Evolutionary conservation across 164 flowering plant species (phyloP).

Genomic region (Umbilicus rupestris): DNA sequence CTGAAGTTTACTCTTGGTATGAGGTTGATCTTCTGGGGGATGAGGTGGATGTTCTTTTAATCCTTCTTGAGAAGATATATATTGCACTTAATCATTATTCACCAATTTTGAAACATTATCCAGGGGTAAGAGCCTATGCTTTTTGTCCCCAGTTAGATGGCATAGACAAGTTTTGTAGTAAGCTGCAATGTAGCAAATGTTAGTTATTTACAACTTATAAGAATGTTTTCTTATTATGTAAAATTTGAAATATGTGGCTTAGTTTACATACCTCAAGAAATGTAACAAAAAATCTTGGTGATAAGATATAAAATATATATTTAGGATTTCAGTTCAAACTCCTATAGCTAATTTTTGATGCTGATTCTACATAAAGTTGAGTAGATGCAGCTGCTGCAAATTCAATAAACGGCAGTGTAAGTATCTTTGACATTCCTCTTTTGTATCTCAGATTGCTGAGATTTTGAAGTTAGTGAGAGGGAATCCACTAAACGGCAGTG

Average conservation of each 20-base stretch:
- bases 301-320: not conserved
- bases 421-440: not conserved
- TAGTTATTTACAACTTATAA: not conserved
- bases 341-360: not conserved
- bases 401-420: no score
- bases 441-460: slow-evolving; percentile 52
- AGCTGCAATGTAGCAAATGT: not conserved
- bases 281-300: not conserved
- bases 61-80: slow-evolving; percentile 79
- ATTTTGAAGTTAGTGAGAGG: slow-evolving; percentile 55
- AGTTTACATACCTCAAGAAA: not conserved
- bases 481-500: slow-evolving; percentile 24
- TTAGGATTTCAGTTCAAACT: no score
- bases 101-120: slow-evolving; percentile 74
- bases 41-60: slow-evolving; percentile 63
- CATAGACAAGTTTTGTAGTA: not conserved
- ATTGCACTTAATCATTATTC: slow-evolving; percentile 93
- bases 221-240: not conserved
- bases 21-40: slow-evolving; percentile 95
- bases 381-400: not conserved
- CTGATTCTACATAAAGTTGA: not conserved
- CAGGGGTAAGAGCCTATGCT: slow-evolving; percentile 60
- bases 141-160: no score
- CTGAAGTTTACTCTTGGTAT: slow-evolving; percentile 10
- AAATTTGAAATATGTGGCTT: not conserved